Evolutionary conservation across 768 basidiomycete species (phyloP).

Genomic region (Naganishia kalamii): DNA sequence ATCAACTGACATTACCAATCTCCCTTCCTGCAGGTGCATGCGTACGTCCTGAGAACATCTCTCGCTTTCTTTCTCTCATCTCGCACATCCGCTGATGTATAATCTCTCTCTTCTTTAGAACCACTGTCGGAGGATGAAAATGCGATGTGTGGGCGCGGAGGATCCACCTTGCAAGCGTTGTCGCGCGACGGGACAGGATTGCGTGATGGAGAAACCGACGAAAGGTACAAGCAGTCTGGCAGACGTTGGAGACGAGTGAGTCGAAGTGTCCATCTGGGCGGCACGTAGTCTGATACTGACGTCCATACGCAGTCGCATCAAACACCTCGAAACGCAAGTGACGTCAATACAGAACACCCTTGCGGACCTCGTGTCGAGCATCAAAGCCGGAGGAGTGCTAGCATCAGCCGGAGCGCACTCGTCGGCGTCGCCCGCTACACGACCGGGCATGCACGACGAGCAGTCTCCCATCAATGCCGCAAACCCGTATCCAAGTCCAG

Average conservation of each 20-base stretch:
- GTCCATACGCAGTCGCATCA: slow-evolving; percentile 63
- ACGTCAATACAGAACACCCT: slow-evolving; percentile 73
- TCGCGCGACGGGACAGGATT: slow-evolving; percentile 78
- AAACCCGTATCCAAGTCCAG: slow-evolving; percentile 4
- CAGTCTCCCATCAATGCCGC: background rate
- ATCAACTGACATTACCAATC: background rate
- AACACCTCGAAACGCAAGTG: slow-evolving; percentile 79
- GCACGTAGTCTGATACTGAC: slow-evolving; percentile 29
- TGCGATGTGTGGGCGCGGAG: slow-evolving; percentile 93
- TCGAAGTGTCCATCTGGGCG: background rate
- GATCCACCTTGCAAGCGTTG: slow-evolving; percentile 95
- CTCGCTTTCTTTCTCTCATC: slow-evolving; percentile 11
- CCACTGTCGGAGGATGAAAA: slow-evolving; percentile 92
- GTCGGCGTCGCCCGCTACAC: background rate
- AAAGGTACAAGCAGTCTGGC: slow-evolving; percentile 47
- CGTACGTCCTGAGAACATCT: slow-evolving; percentile 31
- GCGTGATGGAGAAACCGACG: slow-evolving; percentile 87
- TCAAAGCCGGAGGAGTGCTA: slow-evolving; percentile 40
- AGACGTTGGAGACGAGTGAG: slow-evolving; percentile 37
- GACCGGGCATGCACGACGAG: background rate
- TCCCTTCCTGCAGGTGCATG: slow-evolving; percentile 33
- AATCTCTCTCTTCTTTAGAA: slow-evolving; percentile 48
- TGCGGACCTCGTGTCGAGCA: slow-evolving; percentile 68
- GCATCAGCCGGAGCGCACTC: background rate
- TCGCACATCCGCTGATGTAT: background rate